These are phyloP conservation scores for Singerocomus inundabilis DNA, from an alignment of 1,284 basidiomycete species.

Conservation along the genomic window DNA sequence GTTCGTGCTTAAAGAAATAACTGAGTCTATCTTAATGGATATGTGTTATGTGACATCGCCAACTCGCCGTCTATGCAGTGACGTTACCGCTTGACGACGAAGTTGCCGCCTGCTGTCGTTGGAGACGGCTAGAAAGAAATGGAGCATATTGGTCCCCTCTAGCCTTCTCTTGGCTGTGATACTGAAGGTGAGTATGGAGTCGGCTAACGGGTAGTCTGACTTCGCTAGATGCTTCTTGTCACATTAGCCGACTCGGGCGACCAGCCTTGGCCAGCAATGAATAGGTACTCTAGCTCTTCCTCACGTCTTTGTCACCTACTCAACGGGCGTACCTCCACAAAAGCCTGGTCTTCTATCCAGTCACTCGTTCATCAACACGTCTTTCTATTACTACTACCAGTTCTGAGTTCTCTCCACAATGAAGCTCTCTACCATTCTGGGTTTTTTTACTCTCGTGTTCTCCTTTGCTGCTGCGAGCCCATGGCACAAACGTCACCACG, in stretches of 20 bases:
- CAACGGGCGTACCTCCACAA: conserved; percentile 5
- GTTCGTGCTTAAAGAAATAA: too few species aligned
- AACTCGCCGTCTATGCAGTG: too few species aligned
- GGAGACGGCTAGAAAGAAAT: too few species aligned
- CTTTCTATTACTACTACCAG: neutral
- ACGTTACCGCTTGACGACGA: too few species aligned
- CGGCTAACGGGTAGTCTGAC: too few species aligned
- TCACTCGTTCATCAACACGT: conserved; percentile 29
- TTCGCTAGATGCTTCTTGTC: neutral
- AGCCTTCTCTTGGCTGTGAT: too few species aligned
- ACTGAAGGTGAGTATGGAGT: too few species aligned
- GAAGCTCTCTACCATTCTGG: conserved; percentile 24
- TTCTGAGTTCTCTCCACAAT: conserved; percentile 11
- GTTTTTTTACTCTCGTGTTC: conserved; percentile 36
- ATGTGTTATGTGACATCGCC: too few species aligned
- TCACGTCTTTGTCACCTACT: conserved; percentile 1
- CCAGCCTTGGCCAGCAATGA: conserved; percentile 1
- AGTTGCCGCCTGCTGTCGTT: too few species aligned
- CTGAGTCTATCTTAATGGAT: too few species aligned
- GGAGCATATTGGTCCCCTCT: too few species aligned
- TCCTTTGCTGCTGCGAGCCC: conserved; percentile 37
- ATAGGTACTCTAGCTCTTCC: neutral
- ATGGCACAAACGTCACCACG: conserved; percentile 38
- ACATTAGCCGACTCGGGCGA: conserved; percentile 26
- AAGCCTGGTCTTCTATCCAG: conserved; percentile 19